These are phyloP conservation scores for Rosellinia necatrix DNA, from an alignment of 2,329 filamentous ascomycete genomes.

Conservation along the genomic window DNA sequence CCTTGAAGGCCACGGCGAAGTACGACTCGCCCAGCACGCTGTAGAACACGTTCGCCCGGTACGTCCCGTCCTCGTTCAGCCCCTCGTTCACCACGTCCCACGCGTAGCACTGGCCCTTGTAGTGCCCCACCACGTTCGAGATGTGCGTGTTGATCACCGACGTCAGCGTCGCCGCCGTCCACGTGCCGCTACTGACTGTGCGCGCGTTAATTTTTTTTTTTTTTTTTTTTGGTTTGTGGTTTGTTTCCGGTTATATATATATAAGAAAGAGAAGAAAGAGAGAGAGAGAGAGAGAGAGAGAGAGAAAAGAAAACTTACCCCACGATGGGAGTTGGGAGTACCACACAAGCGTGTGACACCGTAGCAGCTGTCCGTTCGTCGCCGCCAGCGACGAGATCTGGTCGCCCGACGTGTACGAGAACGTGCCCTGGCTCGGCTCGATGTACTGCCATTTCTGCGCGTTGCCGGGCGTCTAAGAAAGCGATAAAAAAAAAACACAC, in stretches of 20 bases:
- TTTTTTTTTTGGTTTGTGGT: no score
- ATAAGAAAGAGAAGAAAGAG: neutral
- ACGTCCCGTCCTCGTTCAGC: slow-evolving; percentile 60
- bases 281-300: no score
- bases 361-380: slow-evolving; percentile 55
- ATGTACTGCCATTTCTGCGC: slow-evolving; percentile 67
- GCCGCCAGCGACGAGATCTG: slow-evolving; percentile 54
- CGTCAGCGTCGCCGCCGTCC: slow-evolving; percentile 63
- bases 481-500: neutral
- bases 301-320: slow-evolving; percentile 20
- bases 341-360: slow-evolving; percentile 61
- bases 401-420: slow-evolving; percentile 64
- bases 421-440: slow-evolving; percentile 60
- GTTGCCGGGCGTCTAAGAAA: slow-evolving; percentile 60
- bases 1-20: slow-evolving; percentile 61
- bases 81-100: slow-evolving; percentile 73
- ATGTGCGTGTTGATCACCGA: slow-evolving; percentile 64
- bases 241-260: no score
- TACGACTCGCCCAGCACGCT: slow-evolving; percentile 60
- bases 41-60: slow-evolving; percentile 58
- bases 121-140: slow-evolving; percentile 60
- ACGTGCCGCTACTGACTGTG: slow-evolving; percentile 47
- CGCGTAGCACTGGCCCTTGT: slow-evolving; percentile 62
- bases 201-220: slow-evolving; percentile 32
- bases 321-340: slow-evolving; percentile 26